These are phyloP conservation scores for Capsicum rhomboideum DNA, from an alignment of 257 asterid genomes.

Conservation along the genomic window DNA sequence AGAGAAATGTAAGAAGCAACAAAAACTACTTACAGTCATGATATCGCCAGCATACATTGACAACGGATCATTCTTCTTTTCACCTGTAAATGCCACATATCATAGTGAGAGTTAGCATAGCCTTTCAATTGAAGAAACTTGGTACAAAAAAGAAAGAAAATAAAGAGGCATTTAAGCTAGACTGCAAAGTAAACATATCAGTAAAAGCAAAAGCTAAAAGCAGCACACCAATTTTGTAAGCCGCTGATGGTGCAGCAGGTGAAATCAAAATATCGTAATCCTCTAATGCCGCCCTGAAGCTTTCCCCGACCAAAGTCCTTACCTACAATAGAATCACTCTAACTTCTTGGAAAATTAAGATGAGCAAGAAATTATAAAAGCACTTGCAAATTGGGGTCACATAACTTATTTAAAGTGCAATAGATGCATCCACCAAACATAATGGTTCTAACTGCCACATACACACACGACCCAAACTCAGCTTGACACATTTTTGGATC, in stretches of 20 bases:
- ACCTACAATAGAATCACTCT: constrained; percentile 42
- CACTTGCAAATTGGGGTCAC: neutral
- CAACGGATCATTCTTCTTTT: constrained; percentile 95
- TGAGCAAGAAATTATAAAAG: neutral
- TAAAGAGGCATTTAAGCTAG: neutral
- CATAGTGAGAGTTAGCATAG: neutral
- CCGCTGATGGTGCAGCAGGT: constrained; percentile 95
- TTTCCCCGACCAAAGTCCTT: constrained; percentile 65
- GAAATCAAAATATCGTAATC: constrained; percentile 81
- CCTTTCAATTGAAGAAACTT: neutral
- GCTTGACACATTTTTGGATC: neutral
- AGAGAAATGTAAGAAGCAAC: neutral
- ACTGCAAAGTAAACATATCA: neutral
- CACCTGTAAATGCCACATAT: constrained; percentile 50
- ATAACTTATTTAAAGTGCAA: neutral
- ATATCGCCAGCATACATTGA: constrained; percentile 99
- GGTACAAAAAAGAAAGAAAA: neutral
- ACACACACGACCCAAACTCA: neutral
- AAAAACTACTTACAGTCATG: constrained; percentile 72
- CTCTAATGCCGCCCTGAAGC: constrained; percentile 75
- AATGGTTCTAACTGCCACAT: neutral
- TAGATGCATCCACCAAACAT: neutral
- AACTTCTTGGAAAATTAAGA: neutral
- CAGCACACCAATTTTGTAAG: constrained; percentile 67
- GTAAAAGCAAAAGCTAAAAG: constrained; percentile 3